Base-by-base conservation (phyloP, 2,329 filamentous ascomycete genomes). In the Pseudocercospora fijiensis region DNA sequence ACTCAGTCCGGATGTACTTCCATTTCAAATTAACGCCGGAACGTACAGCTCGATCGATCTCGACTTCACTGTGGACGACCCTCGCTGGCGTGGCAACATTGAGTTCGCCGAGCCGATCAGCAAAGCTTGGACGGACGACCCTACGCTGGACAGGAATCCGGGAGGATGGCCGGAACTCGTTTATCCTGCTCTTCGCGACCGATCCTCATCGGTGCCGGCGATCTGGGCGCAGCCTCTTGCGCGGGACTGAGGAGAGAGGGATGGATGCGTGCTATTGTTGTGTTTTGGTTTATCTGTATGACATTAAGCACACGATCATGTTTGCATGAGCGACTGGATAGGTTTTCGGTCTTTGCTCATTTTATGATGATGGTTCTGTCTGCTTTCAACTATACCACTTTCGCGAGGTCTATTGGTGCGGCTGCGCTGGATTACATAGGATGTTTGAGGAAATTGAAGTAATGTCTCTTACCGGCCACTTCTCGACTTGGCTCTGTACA, bases 321-420 rank as follows among this genome's bases (percentile, higher is more conserved):
- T 30, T 45, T 57, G 30, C 30, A 57, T 57, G 55, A 41, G 30
- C 55, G 27, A 20, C n/a, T 37, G 20, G 55, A 20, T 22, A 22
- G 55, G 30, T 20, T 41, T 41, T 37, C 30, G 26, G 18, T 20
- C 20, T 24, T 57, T 43, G 20, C 28, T 37, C 30, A 30, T 24
- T 56, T 30, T 13, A 24, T 30, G 30, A 41, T 45, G 55, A 45
- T 24, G 55, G 30, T 57, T 24, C 37, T 57, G 30, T 57, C 27
- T 57, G 30, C 30, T 57, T 45, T 33, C 18, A 57, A 24, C 30
- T 41, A 45, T 57, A 57, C 55, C 30, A 57, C 55, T 45, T 57
- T 24, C 37, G 55, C 37, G 55, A 20, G 30, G 30, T 22, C 20
- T 57, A 16, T 26, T 49, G 18, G 22, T 49, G 45, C 6, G 45